Evolutionary conservation across 257 asterid genomes (phyloP).

Genomic region (Nicotiana attenuata): DNA sequence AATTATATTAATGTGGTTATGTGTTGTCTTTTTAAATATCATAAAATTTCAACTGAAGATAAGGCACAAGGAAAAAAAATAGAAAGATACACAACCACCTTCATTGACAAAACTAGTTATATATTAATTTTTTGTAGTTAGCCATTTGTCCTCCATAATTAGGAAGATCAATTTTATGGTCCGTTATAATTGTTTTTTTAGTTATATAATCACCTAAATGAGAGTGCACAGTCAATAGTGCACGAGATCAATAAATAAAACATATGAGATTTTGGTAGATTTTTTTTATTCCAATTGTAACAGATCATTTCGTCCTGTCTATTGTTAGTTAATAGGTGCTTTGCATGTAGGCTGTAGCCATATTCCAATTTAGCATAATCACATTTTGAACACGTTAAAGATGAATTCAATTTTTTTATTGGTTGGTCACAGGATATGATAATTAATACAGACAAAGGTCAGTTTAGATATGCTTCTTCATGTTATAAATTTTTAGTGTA

Average conservation of each 20-base stretch:
- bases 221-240: background rate
- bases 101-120: background rate
- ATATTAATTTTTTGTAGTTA: background rate
- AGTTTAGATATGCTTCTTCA: background rate
- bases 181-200: too few species aligned
- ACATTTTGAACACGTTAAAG: background rate
- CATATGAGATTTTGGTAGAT: background rate
- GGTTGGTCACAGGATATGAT: background rate
- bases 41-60: background rate
- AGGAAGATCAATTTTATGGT: background rate
- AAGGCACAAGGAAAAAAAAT: background rate
- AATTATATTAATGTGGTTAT: background rate
- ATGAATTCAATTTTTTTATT: background rate
- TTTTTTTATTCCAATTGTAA: too few species aligned
- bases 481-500: background rate
- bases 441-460: background rate
- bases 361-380: background rate
- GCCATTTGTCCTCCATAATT: background rate
- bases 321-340: background rate
- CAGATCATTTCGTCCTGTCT: too few species aligned
- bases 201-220: too few species aligned
- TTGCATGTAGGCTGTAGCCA: constrained; percentile 5
- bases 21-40: background rate
- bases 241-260: background rate
- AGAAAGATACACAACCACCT: background rate